Evolutionary conservation across 2,329 filamentous ascomycete species (phyloP).

Genomic region (Fusarium poae): DNA sequence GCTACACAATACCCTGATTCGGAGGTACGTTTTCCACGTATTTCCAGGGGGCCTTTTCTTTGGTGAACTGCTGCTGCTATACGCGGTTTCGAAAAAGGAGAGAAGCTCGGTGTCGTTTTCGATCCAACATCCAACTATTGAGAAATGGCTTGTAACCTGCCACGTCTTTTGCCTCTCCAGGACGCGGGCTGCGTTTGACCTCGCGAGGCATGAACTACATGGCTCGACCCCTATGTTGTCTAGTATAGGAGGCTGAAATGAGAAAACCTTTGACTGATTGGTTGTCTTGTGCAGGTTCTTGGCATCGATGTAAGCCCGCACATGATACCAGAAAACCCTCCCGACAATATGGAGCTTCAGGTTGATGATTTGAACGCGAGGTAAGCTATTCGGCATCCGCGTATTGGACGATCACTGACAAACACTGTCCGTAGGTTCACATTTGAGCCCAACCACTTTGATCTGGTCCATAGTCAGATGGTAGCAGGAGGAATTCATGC

Average conservation of each 20-base stretch:
- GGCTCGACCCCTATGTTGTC: not conserved
- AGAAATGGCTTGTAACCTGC: not conserved
- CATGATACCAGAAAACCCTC: constrained; percentile 73
- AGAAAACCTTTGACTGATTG: not conserved
- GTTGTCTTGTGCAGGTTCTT: constrained; percentile 65
- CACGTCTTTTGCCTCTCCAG: not conserved
- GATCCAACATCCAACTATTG: not conserved
- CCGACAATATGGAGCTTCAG: constrained; percentile 77
- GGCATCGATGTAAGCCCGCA: constrained; percentile 80
- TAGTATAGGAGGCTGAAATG: not conserved
- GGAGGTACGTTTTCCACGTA: constrained; percentile 63
- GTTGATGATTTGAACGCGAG: constrained; percentile 78
- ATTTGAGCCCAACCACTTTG: constrained; percentile 78
- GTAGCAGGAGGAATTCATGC: constrained; percentile 78
- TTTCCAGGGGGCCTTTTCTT: not conserved
- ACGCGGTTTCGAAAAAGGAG: not conserved
- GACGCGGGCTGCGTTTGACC: not conserved
- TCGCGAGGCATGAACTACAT: not conserved
- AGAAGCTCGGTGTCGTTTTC: not conserved
- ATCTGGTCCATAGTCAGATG: constrained; percentile 84
- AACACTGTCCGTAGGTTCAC: constrained; percentile 64
- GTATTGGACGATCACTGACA: constrained; percentile 15
- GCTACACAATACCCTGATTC: constrained; percentile 73
- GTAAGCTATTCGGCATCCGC: constrained; percentile 52
- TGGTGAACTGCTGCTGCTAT: not conserved